A percentile compares a stretch with the other conserved stretches of the same genome.
phyloP scores from a whole-genome alignment of 768 basidiomycete genomes.

The Hygrophorus pudorinus region DNA sequence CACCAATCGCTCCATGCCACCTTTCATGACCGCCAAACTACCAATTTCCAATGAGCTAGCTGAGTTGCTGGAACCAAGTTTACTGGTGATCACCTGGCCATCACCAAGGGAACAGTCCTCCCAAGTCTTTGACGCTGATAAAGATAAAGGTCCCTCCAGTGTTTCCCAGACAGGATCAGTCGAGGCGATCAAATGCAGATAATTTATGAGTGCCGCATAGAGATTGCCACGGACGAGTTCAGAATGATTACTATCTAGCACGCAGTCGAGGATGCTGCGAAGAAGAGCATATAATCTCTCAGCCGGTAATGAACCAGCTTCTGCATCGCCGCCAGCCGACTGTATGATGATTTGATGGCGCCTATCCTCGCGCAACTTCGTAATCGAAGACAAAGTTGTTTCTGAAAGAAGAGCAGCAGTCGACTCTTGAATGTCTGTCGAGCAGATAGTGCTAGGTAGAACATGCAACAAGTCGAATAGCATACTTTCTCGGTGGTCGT shows the following conservation, averaged over 20 bases:
- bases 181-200: constrained; percentile 63
- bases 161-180: constrained; percentile 7
- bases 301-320: constrained; percentile 62
- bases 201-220: constrained; percentile 88
- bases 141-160: constrained; percentile 13
- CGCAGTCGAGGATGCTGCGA: constrained; percentile 62
- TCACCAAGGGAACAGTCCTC: constrained; percentile 31
- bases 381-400: constrained; percentile 68
- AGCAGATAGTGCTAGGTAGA: constrained; percentile 59
- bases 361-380: constrained; percentile 80
- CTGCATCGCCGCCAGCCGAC: constrained; percentile 51
- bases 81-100: constrained; percentile 22
- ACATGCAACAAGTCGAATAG: constrained; percentile 85
- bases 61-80: constrained; percentile 10
- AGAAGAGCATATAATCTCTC: constrained; percentile 73
- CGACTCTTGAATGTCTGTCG: constrained; percentile 53
- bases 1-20: constrained; percentile 62
- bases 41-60: constrained; percentile 43
- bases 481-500: constrained; percentile 78
- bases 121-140: constrained; percentile 29
- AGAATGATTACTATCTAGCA: constrained; percentile 65
- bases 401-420: constrained; percentile 82
- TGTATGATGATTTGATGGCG: constrained; percentile 61
- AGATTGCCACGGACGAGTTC: constrained; percentile 90
- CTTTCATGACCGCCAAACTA: constrained; percentile 57